Conservation (phyloP, 2,329 filamentous ascomycete genomes). For the Epichloe scottii region DNA sequence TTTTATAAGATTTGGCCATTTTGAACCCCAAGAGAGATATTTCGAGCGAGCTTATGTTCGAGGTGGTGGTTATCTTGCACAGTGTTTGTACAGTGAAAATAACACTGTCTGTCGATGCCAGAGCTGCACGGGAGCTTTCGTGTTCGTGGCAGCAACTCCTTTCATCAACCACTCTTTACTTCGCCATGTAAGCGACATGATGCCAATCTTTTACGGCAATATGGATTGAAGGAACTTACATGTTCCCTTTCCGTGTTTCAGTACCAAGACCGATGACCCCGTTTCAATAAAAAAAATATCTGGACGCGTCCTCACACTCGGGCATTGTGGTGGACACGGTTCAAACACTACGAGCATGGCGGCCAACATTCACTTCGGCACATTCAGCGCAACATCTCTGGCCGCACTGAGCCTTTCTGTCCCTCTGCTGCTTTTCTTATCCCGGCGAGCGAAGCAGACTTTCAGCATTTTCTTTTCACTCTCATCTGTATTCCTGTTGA, state of each 20-base stretch:
- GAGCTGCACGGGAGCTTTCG: background rate
- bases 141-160: background rate
- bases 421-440: slow-evolving; percentile 4
- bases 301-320: background rate
- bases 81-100: background rate
- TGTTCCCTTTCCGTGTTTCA: background rate
- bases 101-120: background rate
- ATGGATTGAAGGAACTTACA: background rate
- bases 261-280: background rate
- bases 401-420: slow-evolving; percentile 3
- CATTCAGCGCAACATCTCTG: background rate
- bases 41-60: background rate
- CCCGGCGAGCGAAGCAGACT: background rate
- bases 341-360: slow-evolving; percentile 1
- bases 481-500: slow-evolving; percentile 8
- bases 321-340: background rate
- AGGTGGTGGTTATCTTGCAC: background rate
- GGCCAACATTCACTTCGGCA: background rate
- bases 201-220: background rate
- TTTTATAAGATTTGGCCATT: background rate
- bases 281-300: background rate
- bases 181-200: background rate
- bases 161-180: background rate
- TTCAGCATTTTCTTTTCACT: background rate
- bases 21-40: background rate